Conservation (phyloP, 78 protist genomes). For the Planoprotostelium fungivorum region DNA sequence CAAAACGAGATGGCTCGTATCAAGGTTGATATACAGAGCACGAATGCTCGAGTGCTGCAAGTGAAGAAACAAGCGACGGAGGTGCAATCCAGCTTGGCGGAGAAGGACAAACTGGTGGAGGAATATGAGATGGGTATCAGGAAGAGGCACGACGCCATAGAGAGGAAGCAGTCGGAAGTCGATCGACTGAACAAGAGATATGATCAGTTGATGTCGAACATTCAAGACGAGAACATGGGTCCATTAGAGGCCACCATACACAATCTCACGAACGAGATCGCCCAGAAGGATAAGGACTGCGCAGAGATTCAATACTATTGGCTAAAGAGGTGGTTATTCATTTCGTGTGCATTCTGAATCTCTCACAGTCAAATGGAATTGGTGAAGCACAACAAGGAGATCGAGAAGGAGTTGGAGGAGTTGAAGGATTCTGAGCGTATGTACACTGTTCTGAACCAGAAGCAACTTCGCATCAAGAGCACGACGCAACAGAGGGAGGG, state of each 20-base stretch:
- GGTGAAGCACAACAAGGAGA: constrained; percentile 12
- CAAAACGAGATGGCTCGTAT: constrained; percentile 48
- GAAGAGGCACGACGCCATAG: constrained; percentile 44
- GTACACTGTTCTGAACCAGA: constrained; percentile 30
- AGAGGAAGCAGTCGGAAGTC: constrained; percentile 57
- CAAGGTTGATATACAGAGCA: constrained; percentile 45
- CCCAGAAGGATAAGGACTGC: background rate
- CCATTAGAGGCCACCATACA: constrained; percentile 69
- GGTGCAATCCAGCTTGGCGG: background rate
- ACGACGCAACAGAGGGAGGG: background rate
- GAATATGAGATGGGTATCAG: constrained; percentile 46
- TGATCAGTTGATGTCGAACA: constrained; percentile 23
- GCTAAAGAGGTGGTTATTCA: constrained; percentile 1
- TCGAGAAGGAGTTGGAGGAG: background rate
- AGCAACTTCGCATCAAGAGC: background rate
- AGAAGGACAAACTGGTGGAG: constrained; percentile 30
- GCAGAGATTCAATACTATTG: constrained; percentile 20
- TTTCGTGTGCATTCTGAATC: background rate
- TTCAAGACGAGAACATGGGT: constrained; percentile 29
- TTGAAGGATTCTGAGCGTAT: background rate
- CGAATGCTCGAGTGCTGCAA: constrained; percentile 13
- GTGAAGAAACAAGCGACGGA: background rate
- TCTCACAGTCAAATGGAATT: constrained; percentile 30
- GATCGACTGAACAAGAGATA: constrained; percentile 48
- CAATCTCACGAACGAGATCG: constrained; percentile 33